Evolutionary conservation across 108 stramenopile species (phyloP).

Genomic region (Cyclotella baltica): DNA sequence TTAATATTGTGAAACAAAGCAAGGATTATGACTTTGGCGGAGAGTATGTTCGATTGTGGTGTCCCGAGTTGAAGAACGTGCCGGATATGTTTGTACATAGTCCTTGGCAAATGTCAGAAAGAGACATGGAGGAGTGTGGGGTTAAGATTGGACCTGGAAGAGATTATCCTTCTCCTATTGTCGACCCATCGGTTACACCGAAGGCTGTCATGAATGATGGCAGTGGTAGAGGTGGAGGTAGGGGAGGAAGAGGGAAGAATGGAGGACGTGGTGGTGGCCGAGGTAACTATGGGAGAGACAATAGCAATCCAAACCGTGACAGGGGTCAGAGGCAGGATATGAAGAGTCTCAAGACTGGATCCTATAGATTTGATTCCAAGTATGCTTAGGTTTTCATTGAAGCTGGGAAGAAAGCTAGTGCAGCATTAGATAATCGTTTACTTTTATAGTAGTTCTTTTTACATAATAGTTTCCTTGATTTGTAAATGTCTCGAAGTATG

Average conservation of each 20-base stretch:
- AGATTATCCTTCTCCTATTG: constrained; percentile 86
- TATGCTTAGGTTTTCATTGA: constrained; percentile 1
- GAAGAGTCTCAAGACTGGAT: constrained; percentile 81
- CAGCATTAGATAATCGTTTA: background rate
- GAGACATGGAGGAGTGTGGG: constrained; percentile 75
- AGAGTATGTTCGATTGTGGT: constrained; percentile 95
- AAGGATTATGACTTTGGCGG: constrained; percentile 96
- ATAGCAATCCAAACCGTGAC: constrained; percentile 65
- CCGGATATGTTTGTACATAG: constrained; percentile 82
- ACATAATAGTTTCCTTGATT: too few relatives aligned
- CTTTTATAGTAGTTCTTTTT: too few relatives aligned
- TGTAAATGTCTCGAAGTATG: too few relatives aligned
- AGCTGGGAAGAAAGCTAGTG: background rate
- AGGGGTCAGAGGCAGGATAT: constrained; percentile 81
- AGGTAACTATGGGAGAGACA: constrained; percentile 24
- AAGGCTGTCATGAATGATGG: constrained; percentile 40
- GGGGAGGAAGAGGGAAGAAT: constrained; percentile 25
- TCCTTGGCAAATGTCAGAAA: constrained; percentile 91
- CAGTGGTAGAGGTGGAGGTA: constrained; percentile 33
- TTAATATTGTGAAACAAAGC: constrained; percentile 96
- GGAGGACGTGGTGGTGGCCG: constrained; percentile 31
- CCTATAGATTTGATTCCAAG: constrained; percentile 45
- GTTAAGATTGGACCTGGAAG: constrained; percentile 70
- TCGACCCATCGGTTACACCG: constrained; percentile 59
- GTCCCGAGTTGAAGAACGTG: constrained; percentile 89